Evolutionary conservation across 2,329 filamentous ascomycete genomes (phyloP).

Genomic region (Aspergillus hortae): DNA sequence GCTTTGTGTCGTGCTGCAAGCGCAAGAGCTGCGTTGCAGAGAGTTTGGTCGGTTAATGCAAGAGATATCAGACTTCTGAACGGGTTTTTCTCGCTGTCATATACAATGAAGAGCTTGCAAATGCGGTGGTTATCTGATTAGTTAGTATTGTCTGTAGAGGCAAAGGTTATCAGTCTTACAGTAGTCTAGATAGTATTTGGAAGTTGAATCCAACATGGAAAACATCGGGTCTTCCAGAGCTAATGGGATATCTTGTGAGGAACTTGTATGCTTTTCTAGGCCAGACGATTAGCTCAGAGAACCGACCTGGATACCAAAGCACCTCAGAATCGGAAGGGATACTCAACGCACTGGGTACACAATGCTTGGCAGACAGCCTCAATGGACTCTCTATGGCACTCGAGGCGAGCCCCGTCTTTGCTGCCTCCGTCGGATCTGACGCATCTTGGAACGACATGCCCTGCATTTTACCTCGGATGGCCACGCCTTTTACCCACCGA

Average conservation of each 20-base stretch:
- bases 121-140: constrained; percentile 30
- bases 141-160: not conserved
- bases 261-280: too few species aligned
- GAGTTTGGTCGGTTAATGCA: constrained; percentile 23
- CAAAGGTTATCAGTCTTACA: constrained; percentile 19
- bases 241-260: constrained; percentile 6
- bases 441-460: constrained; percentile 18
- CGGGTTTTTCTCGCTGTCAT: constrained; percentile 33
- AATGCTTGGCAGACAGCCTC: not conserved
- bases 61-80: constrained; percentile 30
- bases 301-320: too few species aligned
- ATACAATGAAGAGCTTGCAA: constrained; percentile 33
- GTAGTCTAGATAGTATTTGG: constrained; percentile 32
- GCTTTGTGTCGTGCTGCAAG: constrained; percentile 33
- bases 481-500: constrained; percentile 35
- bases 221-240: constrained; percentile 13
- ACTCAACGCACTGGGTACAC: not conserved
- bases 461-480: constrained; percentile 31
- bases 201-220: constrained; percentile 15
- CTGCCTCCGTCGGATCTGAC: not conserved
- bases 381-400: not conserved
- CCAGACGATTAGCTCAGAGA: not conserved
- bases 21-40: constrained; percentile 31
- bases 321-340: too few species aligned
- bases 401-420: not conserved